Base-by-base conservation (phyloP, 2,329 filamentous ascomycete genomes). In the Aaosphaeria pasadenensis region DNA sequence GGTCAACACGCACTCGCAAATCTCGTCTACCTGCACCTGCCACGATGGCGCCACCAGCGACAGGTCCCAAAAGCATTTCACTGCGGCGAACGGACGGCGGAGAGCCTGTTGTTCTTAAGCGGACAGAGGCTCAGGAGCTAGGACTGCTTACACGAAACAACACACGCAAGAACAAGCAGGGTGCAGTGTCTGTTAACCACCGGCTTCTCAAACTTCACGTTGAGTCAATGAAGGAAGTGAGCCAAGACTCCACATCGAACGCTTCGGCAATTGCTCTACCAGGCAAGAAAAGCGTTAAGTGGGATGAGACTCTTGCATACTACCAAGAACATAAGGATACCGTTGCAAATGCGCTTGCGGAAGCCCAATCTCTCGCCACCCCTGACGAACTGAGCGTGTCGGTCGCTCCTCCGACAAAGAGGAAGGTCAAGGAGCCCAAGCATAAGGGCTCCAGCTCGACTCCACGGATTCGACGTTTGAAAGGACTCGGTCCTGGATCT, bases 101-200 rank as follows among this genome's bases (percentile, higher is more conserved):
- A 7, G 72, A 74, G 47, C 71, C 70, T 4, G 68, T 78, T 6
- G 60, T 73, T 7, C 64, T 78, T 31, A 77, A 75, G 60, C 73
- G 72, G 53, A 72, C 71, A 5, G 75, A 79, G 48, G 74, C 76
- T 11, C 76, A 79, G 50, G 72, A 76, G 47, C 59, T 78, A 6
- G 69, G 74, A 7, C 58, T 71, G 7, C 46, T 71, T 11, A 79
- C 77, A 1, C 68, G 71, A 32, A 64, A 62, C 43, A 80, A 80
- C 54, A 80, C 77, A 6, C 67, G 72, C 38, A 75, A 74, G 58
- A 80, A 80, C 59, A 79, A 78, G 49, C 71, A 72, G 41, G 72
- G 71, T 28, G 67, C 71, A 11, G 53, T 77, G 28, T 59, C 72
- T 45, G 76, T 76, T 40, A 63, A 58, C n/a, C 54, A 73, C 6